A percentile compares a stretch with the other conserved stretches of the same genome.
Conservation (phyloP, 73 alveolate genomes). For the Paramecium sexaurelia region DNA sequence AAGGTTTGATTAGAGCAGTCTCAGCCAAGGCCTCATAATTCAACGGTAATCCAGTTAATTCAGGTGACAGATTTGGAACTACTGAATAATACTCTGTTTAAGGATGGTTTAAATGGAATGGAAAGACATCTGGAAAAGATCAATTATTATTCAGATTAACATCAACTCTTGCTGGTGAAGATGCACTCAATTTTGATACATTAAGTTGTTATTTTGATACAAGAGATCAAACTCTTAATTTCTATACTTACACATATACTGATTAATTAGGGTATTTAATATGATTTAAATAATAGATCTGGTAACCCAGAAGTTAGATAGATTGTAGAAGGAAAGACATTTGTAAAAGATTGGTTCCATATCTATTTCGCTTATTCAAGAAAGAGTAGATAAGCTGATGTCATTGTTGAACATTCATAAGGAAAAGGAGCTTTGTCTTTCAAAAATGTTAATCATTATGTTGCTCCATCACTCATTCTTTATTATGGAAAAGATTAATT, state of each 20-base stretch:
- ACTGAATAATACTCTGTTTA: conserved; percentile 21
- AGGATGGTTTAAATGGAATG: conserved; percentile 59
- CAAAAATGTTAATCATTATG: conserved; percentile 39
- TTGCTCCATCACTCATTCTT: conserved; percentile 1
- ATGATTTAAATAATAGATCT: neutral
- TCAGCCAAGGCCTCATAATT: neutral
- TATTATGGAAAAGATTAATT: conserved; percentile 35
- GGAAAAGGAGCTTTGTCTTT: conserved; percentile 40
- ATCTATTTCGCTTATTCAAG: conserved; percentile 39
- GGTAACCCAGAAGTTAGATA: conserved; percentile 47
- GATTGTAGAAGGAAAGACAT: conserved; percentile 24
- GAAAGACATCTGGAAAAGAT: neutral
- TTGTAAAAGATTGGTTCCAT: conserved; percentile 52
- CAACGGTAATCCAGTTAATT: conserved; percentile 1
- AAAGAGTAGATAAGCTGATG: conserved; percentile 27
- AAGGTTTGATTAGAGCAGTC: neutral
- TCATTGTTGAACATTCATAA: conserved; percentile 31
- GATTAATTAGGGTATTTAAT: neutral
- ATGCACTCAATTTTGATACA: neutral
- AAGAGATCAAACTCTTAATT: conserved; percentile 28
- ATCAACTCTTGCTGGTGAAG: neutral
- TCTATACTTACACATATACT: conserved; percentile 12
- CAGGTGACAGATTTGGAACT: conserved; percentile 11
- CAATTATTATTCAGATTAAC: conserved; percentile 43
- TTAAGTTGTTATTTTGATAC: conserved; percentile 15